Evolutionary conservation across 2,329 filamentous ascomycete species (phyloP).

Genomic region (Fusarium sp.): DNA sequence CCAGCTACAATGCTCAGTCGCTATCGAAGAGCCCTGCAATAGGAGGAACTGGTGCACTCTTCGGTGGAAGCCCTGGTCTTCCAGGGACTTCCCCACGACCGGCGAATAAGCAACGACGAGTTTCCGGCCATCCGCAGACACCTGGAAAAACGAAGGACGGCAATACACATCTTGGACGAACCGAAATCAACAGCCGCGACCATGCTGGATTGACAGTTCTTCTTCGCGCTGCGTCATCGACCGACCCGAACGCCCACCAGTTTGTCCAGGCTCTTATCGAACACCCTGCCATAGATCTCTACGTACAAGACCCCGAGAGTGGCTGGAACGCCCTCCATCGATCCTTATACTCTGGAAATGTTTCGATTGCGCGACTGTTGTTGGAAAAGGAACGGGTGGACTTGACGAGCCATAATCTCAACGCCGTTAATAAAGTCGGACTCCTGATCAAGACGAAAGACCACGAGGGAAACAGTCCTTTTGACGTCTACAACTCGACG

Average conservation of each 20-base stretch:
- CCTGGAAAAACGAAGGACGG: conserved; percentile 55
- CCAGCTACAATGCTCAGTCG: conserved; percentile 65
- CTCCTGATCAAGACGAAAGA: conserved; percentile 95
- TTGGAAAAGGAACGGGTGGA: conserved; percentile 79
- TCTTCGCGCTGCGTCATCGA: conserved; percentile 83
- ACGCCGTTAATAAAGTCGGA: conserved; percentile 68
- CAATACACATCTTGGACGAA: conserved; percentile 55
- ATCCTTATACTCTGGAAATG: conserved; percentile 88
- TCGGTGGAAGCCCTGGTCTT: conserved; percentile 52
- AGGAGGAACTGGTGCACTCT: conserved; percentile 46
- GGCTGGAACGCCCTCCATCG: conserved; percentile 96
- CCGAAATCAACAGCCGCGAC: conserved; percentile 87
- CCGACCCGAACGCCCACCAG: conserved; percentile 69
- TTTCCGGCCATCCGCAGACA: conserved; percentile 58
- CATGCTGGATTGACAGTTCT: conserved; percentile 82
- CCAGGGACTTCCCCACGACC: conserved; percentile 60
- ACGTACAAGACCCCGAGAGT: conserved; percentile 86
- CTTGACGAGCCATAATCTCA: conserved; percentile 64
- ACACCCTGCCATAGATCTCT: conserved; percentile 84
- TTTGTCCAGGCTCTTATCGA: conserved; percentile 84
- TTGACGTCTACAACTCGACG: conserved; percentile 89
- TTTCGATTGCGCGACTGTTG: conserved; percentile 83
- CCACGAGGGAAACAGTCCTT: conserved; percentile 90
- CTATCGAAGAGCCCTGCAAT: conserved; percentile 61
- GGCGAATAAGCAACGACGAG: conserved; percentile 59